Conservation (phyloP, 371 early-diverging fungal species). For the Mortierella sp. region DNA sequence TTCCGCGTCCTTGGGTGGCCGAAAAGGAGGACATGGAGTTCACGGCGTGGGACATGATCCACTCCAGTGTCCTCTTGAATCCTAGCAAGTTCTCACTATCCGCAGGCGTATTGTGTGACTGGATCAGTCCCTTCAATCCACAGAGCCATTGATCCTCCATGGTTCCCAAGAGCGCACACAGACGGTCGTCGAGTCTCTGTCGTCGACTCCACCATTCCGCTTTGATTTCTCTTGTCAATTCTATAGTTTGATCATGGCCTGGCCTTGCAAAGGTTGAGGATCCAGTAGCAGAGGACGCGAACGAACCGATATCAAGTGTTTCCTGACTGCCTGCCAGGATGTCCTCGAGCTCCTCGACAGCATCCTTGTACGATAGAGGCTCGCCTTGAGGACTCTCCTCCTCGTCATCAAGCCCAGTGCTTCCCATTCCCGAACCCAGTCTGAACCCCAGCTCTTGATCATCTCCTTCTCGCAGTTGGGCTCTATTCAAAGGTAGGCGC, state of each 20-base stretch:
- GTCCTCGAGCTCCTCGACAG: slow-evolving; percentile 58
- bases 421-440: not conserved
- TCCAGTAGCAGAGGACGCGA: slow-evolving; percentile 18
- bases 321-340: slow-evolving; percentile 72
- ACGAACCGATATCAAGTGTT: slow-evolving; percentile 47
- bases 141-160: slow-evolving; percentile 88
- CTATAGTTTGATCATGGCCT: slow-evolving; percentile 21
- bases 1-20: not conserved
- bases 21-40: slow-evolving; percentile 16
- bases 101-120: slow-evolving; percentile 35
- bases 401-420: slow-evolving; percentile 3
- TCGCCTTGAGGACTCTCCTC: not conserved
- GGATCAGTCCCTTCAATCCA: slow-evolving; percentile 72
- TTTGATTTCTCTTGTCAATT: slow-evolving; percentile 66
- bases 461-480: slow-evolving; percentile 59
- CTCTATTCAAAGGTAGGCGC: slow-evolving; percentile 79
- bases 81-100: slow-evolving; percentile 21
- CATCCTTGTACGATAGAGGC: slow-evolving; percentile 53
- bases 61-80: slow-evolving; percentile 38
- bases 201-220: slow-evolving; percentile 85
- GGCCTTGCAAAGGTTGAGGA: slow-evolving; percentile 33
- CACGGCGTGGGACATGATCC: slow-evolving; percentile 32
- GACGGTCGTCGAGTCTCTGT: slow-evolving; percentile 69
- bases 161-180: slow-evolving; percentile 65
- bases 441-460: slow-evolving; percentile 40